These are phyloP conservation scores for Aspergillus wentii DNA, from an alignment of 495 filamentous ascomycete genomes.

Conservation along the genomic window DNA sequence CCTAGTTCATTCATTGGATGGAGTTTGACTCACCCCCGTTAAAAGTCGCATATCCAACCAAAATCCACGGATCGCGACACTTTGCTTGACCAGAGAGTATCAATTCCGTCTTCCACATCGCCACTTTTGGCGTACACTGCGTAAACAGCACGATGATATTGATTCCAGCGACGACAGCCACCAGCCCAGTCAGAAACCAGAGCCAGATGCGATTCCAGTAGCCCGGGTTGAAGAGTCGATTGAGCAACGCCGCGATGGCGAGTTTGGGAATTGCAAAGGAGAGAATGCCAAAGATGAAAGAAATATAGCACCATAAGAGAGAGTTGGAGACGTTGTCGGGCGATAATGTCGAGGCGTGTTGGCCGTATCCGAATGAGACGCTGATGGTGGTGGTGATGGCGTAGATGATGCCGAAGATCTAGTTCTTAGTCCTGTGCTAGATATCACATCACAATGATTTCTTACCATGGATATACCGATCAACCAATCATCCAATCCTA, in stretches of 20 bases:
- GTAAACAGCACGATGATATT: slow-evolving; percentile 30
- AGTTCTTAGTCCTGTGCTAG: background rate
- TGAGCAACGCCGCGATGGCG: slow-evolving; percentile 31
- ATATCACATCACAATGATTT: too few species aligned
- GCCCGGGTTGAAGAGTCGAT: slow-evolving; percentile 30
- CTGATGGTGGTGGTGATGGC: slow-evolving; percentile 18
- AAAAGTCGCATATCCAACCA: slow-evolving; percentile 32
- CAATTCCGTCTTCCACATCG: slow-evolving; percentile 31
- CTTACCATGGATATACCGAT: slow-evolving; percentile 33
- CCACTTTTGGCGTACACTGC: slow-evolving; percentile 33
- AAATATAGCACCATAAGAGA: slow-evolving; percentile 26
- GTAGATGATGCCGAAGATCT: slow-evolving; percentile 16
- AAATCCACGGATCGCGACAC: slow-evolving; percentile 27
- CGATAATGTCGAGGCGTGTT: slow-evolving; percentile 5
- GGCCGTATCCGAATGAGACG: slow-evolving; percentile 19
- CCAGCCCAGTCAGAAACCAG: slow-evolving; percentile 22
- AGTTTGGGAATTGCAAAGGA: slow-evolving; percentile 40
- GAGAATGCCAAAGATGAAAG: slow-evolving; percentile 33
- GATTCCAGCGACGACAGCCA: slow-evolving; percentile 12
- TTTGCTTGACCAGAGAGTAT: slow-evolving; percentile 4
- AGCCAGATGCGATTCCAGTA: slow-evolving; percentile 18
- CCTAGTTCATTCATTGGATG: background rate
- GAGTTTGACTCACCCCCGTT: slow-evolving; percentile 18
- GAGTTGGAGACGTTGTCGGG: slow-evolving; percentile 8
- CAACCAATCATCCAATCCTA: slow-evolving; percentile 42